These are phyloP conservation scores for Suillus occidentalis DNA, from an alignment of 768 basidiomycete genomes.

Conservation along the genomic window DNA sequence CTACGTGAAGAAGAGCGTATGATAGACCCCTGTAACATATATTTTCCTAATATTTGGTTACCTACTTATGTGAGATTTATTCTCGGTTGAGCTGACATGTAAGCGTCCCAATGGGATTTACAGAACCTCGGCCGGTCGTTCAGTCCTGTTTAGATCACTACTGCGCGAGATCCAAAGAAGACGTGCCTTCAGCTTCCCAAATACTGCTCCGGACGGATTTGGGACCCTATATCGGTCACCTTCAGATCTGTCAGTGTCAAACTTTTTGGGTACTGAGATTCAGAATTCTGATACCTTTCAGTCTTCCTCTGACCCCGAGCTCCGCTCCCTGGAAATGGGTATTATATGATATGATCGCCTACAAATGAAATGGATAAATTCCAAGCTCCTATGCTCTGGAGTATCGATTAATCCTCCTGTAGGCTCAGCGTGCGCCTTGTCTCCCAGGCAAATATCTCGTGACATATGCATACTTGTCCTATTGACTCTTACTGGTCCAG, in stretches of 20 bases:
- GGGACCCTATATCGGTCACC: conserved; percentile 32
- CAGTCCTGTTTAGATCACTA: conserved; percentile 15
- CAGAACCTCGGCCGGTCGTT: conserved; percentile 17
- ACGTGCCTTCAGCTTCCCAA: conserved; percentile 19
- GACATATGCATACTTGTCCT: conserved; percentile 31
- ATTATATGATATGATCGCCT: conserved; percentile 36
- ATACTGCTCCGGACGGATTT: conserved; percentile 30
- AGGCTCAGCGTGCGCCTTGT: conserved; percentile 22
- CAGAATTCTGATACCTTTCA: conserved; percentile 38
- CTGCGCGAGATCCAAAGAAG: conserved; percentile 29
- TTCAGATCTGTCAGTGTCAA: conserved; percentile 32
- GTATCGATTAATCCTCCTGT: conserved; percentile 28
- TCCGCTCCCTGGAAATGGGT: conserved; percentile 42
- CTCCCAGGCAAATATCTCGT: conserved; percentile 22
- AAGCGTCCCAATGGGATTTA: conserved; percentile 32
- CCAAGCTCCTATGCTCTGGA: conserved; percentile 35
- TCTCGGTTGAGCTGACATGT: conserved; percentile 11
- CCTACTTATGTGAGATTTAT: conserved; percentile 14
- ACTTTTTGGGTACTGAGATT: conserved; percentile 32
- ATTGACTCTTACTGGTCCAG: conserved; percentile 31
- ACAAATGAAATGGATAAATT: conserved; percentile 38
- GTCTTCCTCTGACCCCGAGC: conserved; percentile 41
- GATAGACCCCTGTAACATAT: conserved; percentile 47
- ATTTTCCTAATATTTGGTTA: conserved; percentile 44
- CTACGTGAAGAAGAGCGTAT: conserved; percentile 88